Evolutionary conservation across 2,329 filamentous ascomycete species (phyloP), one percentile per base, ranked within the genome.

Genomic region (Colletotrichum sp.): DNA sequence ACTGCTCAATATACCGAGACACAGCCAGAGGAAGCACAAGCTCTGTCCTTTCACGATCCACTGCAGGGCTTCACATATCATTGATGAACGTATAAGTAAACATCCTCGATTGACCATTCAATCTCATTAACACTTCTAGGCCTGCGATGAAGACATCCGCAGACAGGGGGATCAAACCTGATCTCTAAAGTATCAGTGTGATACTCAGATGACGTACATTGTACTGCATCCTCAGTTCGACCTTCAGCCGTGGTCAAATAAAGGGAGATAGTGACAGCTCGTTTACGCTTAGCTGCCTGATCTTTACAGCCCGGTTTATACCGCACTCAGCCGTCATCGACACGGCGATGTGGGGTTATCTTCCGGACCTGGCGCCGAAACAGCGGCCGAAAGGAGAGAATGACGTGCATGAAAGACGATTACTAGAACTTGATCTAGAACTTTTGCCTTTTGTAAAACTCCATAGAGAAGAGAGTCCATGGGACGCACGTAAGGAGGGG

Each of bases 31-130:
- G 18, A 43, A 43, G 39, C 16, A n/a, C 8, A 43, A 18, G 39
- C 36, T 39, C 36, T 9, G 36, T 18, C 36, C 16, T 16, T 8
- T 9, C 18, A 10, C 18, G 39, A 43, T n/a, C 39, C 39, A 6
- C n/a, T 48, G 18, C 6, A 48, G n/a, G n/a, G 12, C 43, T 22
- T n/a, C 43, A 22, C 2, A 22, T 2, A 7, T 0, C 0, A n/a
- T 48, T 7, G 43, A 4, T 9, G 9, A 48, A 12, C 0, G 10
- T 48, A 22, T 10, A 43, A n/a, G 39, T 12, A 7, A 13, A 22
- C 1, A 22, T 48, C 12, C 3, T 22, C 43, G 0, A 4, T n/a
- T 22, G 18, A 4, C 10, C 43, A 3, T 2, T 48, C 39, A 6
- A 43, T 43, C 39, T 43, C 16, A n/a, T 10, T 18, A 6, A 3